A percentile compares a stretch with the other conserved stretches of the same genome.
These are phyloP conservation scores for Xerocomellus chrysenteron DNA, from an alignment of 768 basidiomycete species.

Conservation along the genomic window DNA sequence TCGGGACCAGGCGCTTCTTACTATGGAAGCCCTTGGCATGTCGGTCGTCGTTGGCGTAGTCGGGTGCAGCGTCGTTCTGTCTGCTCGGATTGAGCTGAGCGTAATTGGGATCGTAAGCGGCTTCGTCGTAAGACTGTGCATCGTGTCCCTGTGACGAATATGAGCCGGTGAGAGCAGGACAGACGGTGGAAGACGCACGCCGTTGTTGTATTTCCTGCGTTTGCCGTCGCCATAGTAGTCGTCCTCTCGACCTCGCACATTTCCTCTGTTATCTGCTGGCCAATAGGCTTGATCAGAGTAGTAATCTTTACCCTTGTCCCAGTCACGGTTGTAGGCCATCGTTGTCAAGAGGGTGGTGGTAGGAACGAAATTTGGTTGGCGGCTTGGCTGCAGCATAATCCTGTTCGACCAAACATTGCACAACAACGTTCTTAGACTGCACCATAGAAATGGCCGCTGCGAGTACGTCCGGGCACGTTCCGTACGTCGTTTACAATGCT, in stretches of 20 bases:
- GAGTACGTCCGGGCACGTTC: slow-evolving; percentile 39
- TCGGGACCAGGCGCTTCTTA: slow-evolving; percentile 80
- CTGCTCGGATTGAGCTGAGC: slow-evolving; percentile 30
- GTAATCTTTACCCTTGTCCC: slow-evolving; percentile 75
- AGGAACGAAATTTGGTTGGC: slow-evolving; percentile 16
- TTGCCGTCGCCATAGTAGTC: slow-evolving; percentile 70
- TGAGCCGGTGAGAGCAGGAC: slow-evolving; percentile 4
- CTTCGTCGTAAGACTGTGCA: slow-evolving; percentile 49
- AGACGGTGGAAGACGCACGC: slow-evolving; percentile 44
- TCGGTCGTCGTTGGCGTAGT: slow-evolving; percentile 53
- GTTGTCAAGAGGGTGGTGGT: slow-evolving; percentile 21
- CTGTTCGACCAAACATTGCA: slow-evolving; percentile 27
- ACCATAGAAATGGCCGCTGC: slow-evolving; percentile 61
- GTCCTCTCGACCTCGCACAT: slow-evolving; percentile 61
- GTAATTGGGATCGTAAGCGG: slow-evolving; percentile 36
- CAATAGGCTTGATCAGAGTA: slow-evolving; percentile 51
- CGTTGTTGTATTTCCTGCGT: slow-evolving; percentile 76
- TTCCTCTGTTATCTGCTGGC: slow-evolving; percentile 37
- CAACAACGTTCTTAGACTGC: slow-evolving; percentile 27
- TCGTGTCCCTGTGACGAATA: slow-evolving; percentile 49
- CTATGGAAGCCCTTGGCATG: slow-evolving; percentile 39
- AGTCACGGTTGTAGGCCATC: slow-evolving; percentile 83
- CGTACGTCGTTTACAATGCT: slow-evolving; percentile 4
- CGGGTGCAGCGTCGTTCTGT: slow-evolving; percentile 39
- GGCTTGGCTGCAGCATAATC: slow-evolving; percentile 1